Evolutionary conservation across 805 yeast species (phyloP).

Genomic region (Grigorovia jiainica): DNA sequence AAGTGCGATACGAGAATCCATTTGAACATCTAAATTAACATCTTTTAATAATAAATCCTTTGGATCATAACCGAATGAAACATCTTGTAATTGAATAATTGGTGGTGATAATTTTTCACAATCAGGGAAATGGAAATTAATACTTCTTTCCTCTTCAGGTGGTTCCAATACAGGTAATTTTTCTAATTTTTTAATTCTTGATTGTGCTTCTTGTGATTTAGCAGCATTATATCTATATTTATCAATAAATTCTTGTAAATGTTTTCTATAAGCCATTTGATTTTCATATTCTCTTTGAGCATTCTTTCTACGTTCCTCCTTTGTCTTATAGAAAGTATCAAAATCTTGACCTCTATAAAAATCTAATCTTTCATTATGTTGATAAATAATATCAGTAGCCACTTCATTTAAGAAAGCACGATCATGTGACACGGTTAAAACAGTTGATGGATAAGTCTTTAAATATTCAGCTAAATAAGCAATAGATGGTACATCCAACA

Average conservation of each 20-base stretch:
- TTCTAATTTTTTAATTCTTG: constrained; percentile 93
- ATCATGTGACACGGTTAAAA: constrained; percentile 94
- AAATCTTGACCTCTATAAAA: constrained; percentile 92
- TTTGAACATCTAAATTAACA: constrained; percentile 82
- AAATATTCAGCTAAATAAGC: constrained; percentile 85
- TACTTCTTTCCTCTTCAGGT: constrained; percentile 83
- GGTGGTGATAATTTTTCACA: constrained; percentile 93
- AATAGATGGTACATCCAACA: constrained; percentile 99
- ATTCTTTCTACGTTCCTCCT: constrained; percentile 90
- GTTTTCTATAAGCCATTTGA: constrained; percentile 93
- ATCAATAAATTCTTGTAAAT: constrained; percentile 89
- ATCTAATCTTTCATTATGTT: constrained; percentile 93
- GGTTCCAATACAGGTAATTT: constrained; percentile 87
- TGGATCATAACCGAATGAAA: constrained; percentile 74
- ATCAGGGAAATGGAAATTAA: constrained; percentile 88
- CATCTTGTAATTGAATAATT: constrained; percentile 76
- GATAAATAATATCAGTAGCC: constrained; percentile 96
- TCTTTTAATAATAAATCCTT: constrained; percentile 54
- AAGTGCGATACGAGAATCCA: constrained; percentile 90
- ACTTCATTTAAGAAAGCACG: constrained; percentile 95
- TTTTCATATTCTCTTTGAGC: constrained; percentile 93
- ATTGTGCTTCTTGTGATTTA: constrained; percentile 94
- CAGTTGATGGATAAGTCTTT: constrained; percentile 85
- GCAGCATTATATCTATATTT: constrained; percentile 97
- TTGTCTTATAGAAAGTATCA: constrained; percentile 83